These are phyloP conservation scores for Xerocomus potaroensis DNA, from an alignment of 768 basidiomycete species.

Conservation along the genomic window DNA sequence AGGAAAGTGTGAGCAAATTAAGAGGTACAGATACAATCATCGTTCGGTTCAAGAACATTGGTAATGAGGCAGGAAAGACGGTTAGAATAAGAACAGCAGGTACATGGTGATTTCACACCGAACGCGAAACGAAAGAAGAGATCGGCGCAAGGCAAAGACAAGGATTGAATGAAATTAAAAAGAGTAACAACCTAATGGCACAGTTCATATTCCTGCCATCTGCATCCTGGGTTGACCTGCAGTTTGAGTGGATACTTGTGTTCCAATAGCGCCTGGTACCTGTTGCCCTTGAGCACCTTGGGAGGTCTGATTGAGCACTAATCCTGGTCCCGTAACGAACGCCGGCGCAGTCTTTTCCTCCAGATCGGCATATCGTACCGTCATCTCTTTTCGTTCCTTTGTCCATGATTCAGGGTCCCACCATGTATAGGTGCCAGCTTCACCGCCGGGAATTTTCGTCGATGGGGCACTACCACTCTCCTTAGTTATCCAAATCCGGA, in stretches of 20 bases:
- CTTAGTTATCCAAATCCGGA: slow-evolving; percentile 80
- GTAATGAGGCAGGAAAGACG: slow-evolving; percentile 16
- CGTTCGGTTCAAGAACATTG: slow-evolving; percentile 32
- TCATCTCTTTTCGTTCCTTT: slow-evolving; percentile 75
- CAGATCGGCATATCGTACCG: slow-evolving; percentile 67
- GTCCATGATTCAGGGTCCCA: slow-evolving; percentile 83
- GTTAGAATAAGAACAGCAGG: slow-evolving; percentile 18
- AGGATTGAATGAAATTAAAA: slow-evolving; percentile 4
- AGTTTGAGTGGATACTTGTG: slow-evolving; percentile 24
- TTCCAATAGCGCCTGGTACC: slow-evolving; percentile 31
- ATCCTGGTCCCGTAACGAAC: slow-evolving; percentile 50
- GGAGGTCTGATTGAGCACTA: slow-evolving; percentile 35
- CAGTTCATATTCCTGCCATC: slow-evolving; percentile 31
- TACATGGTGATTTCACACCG: slow-evolving; percentile 3
- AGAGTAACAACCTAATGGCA: slow-evolving; percentile 6
- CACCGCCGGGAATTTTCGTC: slow-evolving; percentile 73
- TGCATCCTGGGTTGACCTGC: slow-evolving; percentile 31
- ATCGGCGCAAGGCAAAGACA: slow-evolving; percentile 13
- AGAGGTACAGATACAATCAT: slow-evolving; percentile 36
- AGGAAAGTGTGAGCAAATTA: slow-evolving; percentile 29
- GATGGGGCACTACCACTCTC: slow-evolving; percentile 76
- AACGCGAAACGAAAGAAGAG: background rate
- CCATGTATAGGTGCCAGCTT: slow-evolving; percentile 86
- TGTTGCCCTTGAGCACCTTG: slow-evolving; percentile 37
- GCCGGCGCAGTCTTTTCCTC: slow-evolving; percentile 69